Base-by-base conservation (phyloP, 371 early-diverging fungal genomes). In the Mortierella sp. region DNA sequence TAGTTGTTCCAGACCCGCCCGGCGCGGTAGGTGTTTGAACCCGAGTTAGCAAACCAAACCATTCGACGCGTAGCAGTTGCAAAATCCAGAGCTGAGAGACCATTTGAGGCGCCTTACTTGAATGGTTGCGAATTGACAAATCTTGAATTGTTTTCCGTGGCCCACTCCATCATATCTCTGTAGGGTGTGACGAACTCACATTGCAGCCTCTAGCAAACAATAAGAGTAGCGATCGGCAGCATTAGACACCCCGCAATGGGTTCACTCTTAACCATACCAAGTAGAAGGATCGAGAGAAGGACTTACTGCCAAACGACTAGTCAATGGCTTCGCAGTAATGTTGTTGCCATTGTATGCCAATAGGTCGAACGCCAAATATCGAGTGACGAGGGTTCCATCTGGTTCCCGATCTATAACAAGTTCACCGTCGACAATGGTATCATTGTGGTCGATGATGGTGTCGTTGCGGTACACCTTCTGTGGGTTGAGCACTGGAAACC, bases 351-450 rank as follows among this genome's bases (percentile, higher is more conserved):
- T 80, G 46, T 87, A 79, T 1, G 84, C 83, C 37, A 96, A 77
- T n/a, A 91, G 85, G 63, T 96, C 97, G 67, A 96, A 96, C 0
- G 87, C 84, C 34, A 92, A 78, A 58, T 88, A 90, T 48, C 84
- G 82, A 12, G 85, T 71, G 16, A 70, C 60, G 12, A 57, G 50
- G 79, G 84, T 62, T 46, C 92, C 92, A 67, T 93, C 87, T 0
- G 73, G 69, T 54, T 90, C 87, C 16, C 60, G 70, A 69, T 94
- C 95, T 8, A 90, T 58, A 9, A 96, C 93, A n/a, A 97, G 83
- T 77, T 97, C 98, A 3, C 96, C 96, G 63, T 97, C 97, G 24
- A 98, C 83, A 46, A 98, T 83, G 1, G 97, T 97, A 27, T 89
- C 85, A 45, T 87, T 67, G 56, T 93, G 93, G 60, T 86, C 83